Conservation (phyloP, 495 filamentous ascomycete species). For the Daldinia decipiens region DNA sequence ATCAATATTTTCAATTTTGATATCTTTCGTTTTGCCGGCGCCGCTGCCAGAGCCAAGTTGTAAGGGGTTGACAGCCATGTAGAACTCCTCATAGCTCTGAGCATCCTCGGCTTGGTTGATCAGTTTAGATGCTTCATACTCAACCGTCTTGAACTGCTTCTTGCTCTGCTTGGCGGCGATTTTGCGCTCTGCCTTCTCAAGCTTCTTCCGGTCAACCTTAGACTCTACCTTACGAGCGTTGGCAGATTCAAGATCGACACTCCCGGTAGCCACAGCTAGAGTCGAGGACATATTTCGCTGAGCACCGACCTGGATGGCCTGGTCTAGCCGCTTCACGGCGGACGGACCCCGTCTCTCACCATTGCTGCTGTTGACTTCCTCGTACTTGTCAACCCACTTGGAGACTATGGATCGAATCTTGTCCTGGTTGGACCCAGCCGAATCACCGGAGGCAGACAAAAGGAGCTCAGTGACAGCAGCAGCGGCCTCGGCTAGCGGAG, state of each 20-base stretch:
- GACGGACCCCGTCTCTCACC: conserved; percentile 67
- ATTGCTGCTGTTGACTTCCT: conserved; percentile 75
- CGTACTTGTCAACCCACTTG: conserved; percentile 86
- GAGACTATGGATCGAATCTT: conserved; percentile 86
- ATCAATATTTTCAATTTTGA: conserved; percentile 96
- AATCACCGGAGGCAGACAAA: conserved; percentile 86
- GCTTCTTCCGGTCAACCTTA: conserved; percentile 97
- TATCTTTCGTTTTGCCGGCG: conserved; percentile 94
- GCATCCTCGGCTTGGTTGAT: conserved; percentile 82
- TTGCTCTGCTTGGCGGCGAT: conserved; percentile 98
- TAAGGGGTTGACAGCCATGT: conserved; percentile 97
- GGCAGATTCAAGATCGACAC: conserved; percentile 92
- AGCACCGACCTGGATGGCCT: conserved; percentile 93
- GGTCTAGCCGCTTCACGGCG: conserved; percentile 86
- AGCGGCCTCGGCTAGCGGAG: conserved; percentile 85
- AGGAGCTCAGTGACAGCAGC: conserved; percentile 84
- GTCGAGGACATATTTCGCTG: conserved; percentile 97
- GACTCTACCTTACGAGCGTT: conserved; percentile 94
- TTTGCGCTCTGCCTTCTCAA: conserved; percentile 98
- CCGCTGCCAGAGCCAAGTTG: conserved; percentile 75
- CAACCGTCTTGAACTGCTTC: conserved; percentile 96
- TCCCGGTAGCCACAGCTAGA: conserved; percentile 82
- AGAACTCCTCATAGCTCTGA: conserved; percentile 99
- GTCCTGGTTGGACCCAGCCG: conserved; percentile 71
- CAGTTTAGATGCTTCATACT: conserved; percentile 94